These are phyloP conservation scores for Aquilaria agallochum DNA, from an alignment of 441 rosid species.

Conservation along the genomic window DNA sequence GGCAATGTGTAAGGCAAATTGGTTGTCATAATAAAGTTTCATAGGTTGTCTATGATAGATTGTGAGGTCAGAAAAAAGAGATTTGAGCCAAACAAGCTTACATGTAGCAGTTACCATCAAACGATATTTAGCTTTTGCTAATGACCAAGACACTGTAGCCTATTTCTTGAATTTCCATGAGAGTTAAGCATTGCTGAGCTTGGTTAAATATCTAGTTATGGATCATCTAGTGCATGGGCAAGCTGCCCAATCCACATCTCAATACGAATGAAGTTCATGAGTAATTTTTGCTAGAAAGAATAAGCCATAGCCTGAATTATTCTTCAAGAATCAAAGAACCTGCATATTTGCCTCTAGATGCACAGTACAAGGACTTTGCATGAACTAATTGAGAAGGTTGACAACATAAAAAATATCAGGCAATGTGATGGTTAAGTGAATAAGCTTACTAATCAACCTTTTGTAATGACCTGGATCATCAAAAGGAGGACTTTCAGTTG, in stretches of 20 bases:
- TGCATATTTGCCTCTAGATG: not conserved
- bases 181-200: not conserved
- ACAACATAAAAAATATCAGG: not conserved
- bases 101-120: not conserved
- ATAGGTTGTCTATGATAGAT: not conserved
- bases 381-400: not conserved
- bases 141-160: not conserved
- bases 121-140: slow-evolving; percentile 2
- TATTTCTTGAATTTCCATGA: slow-evolving; percentile 2
- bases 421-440: not conserved
- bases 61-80: not conserved
- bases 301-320: not conserved
- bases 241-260: not conserved
- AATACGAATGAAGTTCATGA: not conserved
- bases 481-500: no score
- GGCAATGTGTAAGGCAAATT: not conserved
- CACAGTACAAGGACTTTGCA: not conserved
- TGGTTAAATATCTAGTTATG: not conserved
- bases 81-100: not conserved
- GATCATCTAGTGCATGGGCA: not conserved
- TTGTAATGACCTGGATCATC: not conserved
- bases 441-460: not conserved
- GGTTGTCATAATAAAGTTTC: not conserved
- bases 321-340: not conserved
- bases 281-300: not conserved